Conservation (phyloP, 345 rosid species). For the Sonneratia alba region DNA sequence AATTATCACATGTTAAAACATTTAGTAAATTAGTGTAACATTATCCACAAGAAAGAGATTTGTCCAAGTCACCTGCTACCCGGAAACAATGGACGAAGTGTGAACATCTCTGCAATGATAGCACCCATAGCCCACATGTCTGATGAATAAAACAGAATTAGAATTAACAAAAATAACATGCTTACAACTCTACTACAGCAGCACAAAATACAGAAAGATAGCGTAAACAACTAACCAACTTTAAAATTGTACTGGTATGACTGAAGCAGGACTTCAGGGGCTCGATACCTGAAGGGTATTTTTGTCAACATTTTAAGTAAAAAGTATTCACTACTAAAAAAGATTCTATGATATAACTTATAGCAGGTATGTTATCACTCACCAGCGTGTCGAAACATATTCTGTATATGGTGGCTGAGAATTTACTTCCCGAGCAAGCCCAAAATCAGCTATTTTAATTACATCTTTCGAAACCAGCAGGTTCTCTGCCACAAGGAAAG, state of each 20-base stretch:
- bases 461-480: conserved; percentile 62
- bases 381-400: conserved; percentile 96
- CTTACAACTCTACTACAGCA: neutral
- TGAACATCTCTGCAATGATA: conserved; percentile 78
- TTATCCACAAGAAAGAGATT: neutral
- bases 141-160: conserved; percentile 8
- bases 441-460: conserved; percentile 95
- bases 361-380: conserved; percentile 12
- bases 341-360: neutral
- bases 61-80: conserved; percentile 52
- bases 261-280: conserved; percentile 93
- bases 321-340: neutral
- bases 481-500: conserved; percentile 41
- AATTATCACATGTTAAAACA: neutral
- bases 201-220: neutral
- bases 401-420: conserved; percentile 87
- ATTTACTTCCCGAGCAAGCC: conserved; percentile 79
- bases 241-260: conserved; percentile 57
- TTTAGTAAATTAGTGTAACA: neutral
- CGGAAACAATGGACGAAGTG: conserved; percentile 82
- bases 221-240: conserved; percentile 61
- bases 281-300: conserved; percentile 60
- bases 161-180: neutral
- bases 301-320: neutral
- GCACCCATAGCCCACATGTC: conserved; percentile 99